A percentile compares a stretch with the other conserved stretches of the same genome.
phyloP scores from a whole-genome alignment of 176 grass and related monocot genomes.

The Rhynchospora tenuis region DNA sequence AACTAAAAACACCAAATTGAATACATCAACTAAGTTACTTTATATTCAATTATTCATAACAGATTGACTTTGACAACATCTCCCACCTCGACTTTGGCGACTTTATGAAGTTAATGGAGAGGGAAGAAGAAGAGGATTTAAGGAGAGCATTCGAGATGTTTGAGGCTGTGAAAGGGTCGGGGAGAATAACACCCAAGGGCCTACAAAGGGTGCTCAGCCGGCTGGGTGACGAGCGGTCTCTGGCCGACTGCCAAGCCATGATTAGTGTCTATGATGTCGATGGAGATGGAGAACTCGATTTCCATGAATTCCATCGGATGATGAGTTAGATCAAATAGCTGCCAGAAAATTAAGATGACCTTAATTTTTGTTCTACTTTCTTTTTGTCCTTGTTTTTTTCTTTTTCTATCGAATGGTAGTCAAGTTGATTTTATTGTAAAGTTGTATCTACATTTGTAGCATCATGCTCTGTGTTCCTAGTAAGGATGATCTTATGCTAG shows the following conservation, averaged over 20 bases:
- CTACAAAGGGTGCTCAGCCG: constrained; percentile 68
- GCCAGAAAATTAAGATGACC: background rate
- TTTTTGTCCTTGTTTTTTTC: background rate
- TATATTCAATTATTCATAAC: background rate
- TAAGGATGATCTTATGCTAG: background rate
- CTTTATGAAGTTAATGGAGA: constrained; percentile 81
- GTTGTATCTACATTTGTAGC: background rate
- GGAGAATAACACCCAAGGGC: constrained; percentile 72
- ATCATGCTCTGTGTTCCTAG: background rate
- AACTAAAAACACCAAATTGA: background rate
- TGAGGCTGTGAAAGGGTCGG: constrained; percentile 61
- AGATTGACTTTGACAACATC: constrained; percentile 20
- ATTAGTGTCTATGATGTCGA: constrained; percentile 80
- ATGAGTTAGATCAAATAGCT: constrained; percentile 52
- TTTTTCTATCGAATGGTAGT: background rate
- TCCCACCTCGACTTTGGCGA: constrained; percentile 69
- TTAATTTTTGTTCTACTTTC: constrained; percentile 1
- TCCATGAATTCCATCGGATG: constrained; percentile 87
- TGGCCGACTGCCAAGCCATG: constrained; percentile 77
- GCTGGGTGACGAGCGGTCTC: constrained; percentile 69
- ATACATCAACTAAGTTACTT: constrained; percentile 5
- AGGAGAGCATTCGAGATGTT: constrained; percentile 83
- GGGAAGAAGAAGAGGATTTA: constrained; percentile 69
- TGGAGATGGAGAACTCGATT: constrained; percentile 82
- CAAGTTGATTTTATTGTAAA: constrained; percentile 16